Evolutionary conservation across 768 basidiomycete species (phyloP).

Genomic region (Mycena belliarum): DNA sequence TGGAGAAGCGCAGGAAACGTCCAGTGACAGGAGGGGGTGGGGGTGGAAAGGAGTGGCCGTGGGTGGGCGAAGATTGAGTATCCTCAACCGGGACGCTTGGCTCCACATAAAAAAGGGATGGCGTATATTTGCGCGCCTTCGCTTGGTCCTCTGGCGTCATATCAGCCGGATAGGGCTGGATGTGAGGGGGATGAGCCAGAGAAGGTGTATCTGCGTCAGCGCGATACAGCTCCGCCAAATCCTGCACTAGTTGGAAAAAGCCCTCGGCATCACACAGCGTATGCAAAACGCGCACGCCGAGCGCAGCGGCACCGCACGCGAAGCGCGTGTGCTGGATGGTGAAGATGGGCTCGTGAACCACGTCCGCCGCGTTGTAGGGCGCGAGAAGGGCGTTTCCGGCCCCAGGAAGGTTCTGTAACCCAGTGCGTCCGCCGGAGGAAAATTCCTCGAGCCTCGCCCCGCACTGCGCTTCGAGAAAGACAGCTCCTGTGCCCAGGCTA

Average conservation of each 20-base stretch:
- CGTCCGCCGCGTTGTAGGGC: constrained; percentile 15
- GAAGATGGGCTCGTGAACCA: constrained; percentile 8
- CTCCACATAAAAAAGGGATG: background rate
- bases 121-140: constrained; percentile 11
- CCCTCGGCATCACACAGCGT: constrained; percentile 19
- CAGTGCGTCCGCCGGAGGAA: constrained; percentile 5
- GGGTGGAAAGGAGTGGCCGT: background rate
- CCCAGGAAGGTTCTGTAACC: constrained; percentile 14
- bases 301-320: constrained; percentile 21
- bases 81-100: background rate
- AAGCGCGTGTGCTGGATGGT: constrained; percentile 25
- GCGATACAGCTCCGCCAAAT: constrained; percentile 23
- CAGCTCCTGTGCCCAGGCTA: constrained; percentile 17
- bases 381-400: constrained; percentile 21
- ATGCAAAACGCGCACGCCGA: constrained; percentile 21
- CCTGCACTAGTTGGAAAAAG: constrained; percentile 21
- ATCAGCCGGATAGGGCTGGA: constrained; percentile 18
- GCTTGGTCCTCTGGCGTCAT: constrained; percentile 14
- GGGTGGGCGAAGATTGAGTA: background rate
- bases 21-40: constrained; percentile 9
- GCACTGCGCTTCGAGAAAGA: constrained; percentile 18
- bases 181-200: constrained; percentile 15
- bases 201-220: background rate
- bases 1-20: constrained; percentile 21
- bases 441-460: constrained; percentile 19